Percentiles rank a stretch among this genome's conserved stretches.
phyloP scores from a whole-genome alignment of 23 red algal species.

The Cyanidioschyzon merolae region DNA sequence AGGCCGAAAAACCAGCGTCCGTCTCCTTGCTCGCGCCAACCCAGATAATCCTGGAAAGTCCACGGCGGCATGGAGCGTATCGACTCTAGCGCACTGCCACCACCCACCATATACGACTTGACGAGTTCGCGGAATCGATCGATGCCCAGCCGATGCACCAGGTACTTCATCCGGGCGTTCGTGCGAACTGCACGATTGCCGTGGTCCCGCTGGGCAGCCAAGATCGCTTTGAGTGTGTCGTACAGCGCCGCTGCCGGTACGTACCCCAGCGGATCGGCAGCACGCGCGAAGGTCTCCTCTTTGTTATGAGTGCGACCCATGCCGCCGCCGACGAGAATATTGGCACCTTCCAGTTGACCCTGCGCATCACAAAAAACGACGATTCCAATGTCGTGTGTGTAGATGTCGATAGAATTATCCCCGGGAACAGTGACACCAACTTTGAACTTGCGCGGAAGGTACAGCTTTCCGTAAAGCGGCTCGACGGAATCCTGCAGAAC shows the following conservation, averaged over 20 bases:
- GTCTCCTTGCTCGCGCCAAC: constrained; percentile 95
- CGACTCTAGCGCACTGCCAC: constrained; percentile 41
- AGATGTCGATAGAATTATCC: constrained; percentile 92
- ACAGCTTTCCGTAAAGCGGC: constrained; percentile 86
- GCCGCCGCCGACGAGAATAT: constrained; percentile 86
- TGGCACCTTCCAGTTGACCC: constrained; percentile 62
- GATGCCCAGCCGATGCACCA: constrained; percentile 82
- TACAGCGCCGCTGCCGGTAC: constrained; percentile 63
- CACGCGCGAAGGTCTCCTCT: constrained; percentile 79
- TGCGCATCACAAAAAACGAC: constrained; percentile 48
- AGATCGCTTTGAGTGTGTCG: constrained; percentile 81
- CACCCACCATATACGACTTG: constrained; percentile 45
- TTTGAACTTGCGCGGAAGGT: constrained; percentile 98
- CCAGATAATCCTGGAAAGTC: constrained; percentile 91
- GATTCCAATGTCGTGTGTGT: constrained; percentile 94
- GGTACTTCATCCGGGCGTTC: constrained; percentile 96
- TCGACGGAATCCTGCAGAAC: constrained; percentile 58
- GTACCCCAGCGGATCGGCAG: constrained; percentile 85
- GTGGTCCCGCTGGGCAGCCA: constrained; percentile 91
- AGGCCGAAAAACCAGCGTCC: constrained; percentile 85
- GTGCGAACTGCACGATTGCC: constrained; percentile 84
- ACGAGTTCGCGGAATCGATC: constrained; percentile 79
- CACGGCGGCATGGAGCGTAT: constrained; percentile 58
- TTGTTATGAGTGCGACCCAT: constrained; percentile 91
- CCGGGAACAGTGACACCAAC: constrained; percentile 96